These are phyloP conservation scores for Leccinum variicolor DNA, from an alignment of 768 basidiomycete species.

Conservation along the genomic window DNA sequence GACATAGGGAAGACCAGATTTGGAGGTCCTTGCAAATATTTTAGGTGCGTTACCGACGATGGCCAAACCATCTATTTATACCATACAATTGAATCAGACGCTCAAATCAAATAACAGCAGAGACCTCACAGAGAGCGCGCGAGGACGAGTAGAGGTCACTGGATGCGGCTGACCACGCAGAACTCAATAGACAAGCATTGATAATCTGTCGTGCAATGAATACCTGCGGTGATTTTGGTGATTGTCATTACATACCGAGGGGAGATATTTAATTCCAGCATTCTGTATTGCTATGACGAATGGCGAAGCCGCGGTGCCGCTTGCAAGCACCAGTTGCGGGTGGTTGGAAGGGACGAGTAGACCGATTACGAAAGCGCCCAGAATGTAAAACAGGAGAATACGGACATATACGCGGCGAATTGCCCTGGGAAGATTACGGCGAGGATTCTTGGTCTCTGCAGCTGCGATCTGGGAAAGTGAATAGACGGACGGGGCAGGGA, in stretches of 20 bases:
- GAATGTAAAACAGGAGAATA: background rate
- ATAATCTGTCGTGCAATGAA: background rate
- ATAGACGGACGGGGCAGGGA: background rate
- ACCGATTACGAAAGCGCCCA: background rate
- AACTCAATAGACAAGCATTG: background rate
- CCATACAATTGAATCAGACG: background rate
- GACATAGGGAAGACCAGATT: slow-evolving; percentile 72
- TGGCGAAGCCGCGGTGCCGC: background rate
- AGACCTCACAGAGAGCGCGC: slow-evolving; percentile 69
- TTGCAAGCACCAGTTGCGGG: background rate
- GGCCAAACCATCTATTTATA: slow-evolving; percentile 74
- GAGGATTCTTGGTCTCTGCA: background rate
- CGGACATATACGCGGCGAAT: background rate
- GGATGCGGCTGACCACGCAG: background rate
- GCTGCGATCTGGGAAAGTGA: background rate
- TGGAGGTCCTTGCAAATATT: slow-evolving; percentile 68
- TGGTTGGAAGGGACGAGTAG: background rate
- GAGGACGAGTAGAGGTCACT: slow-evolving; percentile 48
- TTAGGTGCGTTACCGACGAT: slow-evolving; percentile 76
- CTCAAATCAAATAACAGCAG: background rate
- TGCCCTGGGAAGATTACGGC: background rate
- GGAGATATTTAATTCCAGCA: background rate
- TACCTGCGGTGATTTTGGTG: background rate
- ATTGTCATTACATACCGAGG: background rate
- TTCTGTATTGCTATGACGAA: background rate